Conservation (phyloP, 1,284 basidiomycete genomes). For the Neonothopanus nambi region DNA sequence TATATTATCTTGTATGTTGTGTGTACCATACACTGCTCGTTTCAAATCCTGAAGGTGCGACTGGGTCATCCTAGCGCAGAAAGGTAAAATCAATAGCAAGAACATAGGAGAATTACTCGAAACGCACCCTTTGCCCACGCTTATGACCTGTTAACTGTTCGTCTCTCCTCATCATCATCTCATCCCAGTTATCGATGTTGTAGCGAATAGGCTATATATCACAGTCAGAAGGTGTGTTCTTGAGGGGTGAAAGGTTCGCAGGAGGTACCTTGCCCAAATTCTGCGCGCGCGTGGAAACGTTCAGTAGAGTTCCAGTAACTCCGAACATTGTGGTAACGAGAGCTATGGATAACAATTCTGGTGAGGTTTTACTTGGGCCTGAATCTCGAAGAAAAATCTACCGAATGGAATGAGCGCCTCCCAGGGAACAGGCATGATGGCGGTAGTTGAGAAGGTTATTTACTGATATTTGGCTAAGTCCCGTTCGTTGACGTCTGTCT, state of each 20-base stretch:
- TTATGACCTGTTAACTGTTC: slow-evolving; percentile 83
- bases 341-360: slow-evolving; percentile 44
- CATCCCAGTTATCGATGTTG: slow-evolving; percentile 85
- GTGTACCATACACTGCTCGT: slow-evolving; percentile 82
- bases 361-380: slow-evolving; percentile 1
- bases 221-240: slow-evolving; percentile 7
- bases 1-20: slow-evolving; percentile 37
- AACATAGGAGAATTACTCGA: background rate
- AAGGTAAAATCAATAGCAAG: slow-evolving; percentile 3
- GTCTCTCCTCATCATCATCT: slow-evolving; percentile 95
- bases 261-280: slow-evolving; percentile 84
- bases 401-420: slow-evolving; percentile 94
- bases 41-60: slow-evolving; percentile 73
- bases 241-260: background rate
- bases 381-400: slow-evolving; percentile 30
- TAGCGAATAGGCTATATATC: slow-evolving; percentile 75
- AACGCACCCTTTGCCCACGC: slow-evolving; percentile 81
- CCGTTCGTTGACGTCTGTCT: background rate
- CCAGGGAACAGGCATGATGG: slow-evolving; percentile 87
- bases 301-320: slow-evolving; percentile 83
- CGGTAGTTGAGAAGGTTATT: slow-evolving; percentile 5
- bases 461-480: slow-evolving; percentile 5
- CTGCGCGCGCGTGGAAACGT: slow-evolving; percentile 72
- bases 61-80: slow-evolving; percentile 62
- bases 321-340: slow-evolving; percentile 89